Conservation (phyloP, 2,329 filamentous ascomycete species). For the Acrocalymma vagum region DNA sequence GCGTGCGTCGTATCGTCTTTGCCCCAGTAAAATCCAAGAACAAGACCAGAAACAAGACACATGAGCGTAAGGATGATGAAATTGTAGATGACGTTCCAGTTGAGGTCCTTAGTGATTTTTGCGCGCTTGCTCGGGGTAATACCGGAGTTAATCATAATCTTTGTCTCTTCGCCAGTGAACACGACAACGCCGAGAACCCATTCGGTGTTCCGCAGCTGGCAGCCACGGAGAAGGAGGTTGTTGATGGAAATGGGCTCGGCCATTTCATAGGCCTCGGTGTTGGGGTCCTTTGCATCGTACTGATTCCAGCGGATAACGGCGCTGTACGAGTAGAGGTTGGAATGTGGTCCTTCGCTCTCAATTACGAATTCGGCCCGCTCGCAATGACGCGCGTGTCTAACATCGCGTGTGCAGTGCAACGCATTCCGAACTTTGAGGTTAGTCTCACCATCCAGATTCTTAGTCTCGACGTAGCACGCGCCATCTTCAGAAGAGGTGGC, state of each 20-base stretch:
- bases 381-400: slow-evolving; percentile 91
- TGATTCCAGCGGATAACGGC: slow-evolving; percentile 90
- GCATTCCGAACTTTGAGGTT: slow-evolving; percentile 96
- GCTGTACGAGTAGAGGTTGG: slow-evolving; percentile 95
- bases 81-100: slow-evolving; percentile 98
- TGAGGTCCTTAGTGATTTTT: slow-evolving; percentile 89
- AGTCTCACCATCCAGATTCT: slow-evolving; percentile 97
- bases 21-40: slow-evolving; percentile 84
- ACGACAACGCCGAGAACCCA: slow-evolving; percentile 93
- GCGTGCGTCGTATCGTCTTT: slow-evolving; percentile 76
- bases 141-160: slow-evolving; percentile 99
- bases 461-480: slow-evolving; percentile 96
- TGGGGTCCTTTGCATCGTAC: slow-evolving; percentile 67
- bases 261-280: slow-evolving; percentile 76
- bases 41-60: slow-evolving; percentile 85
- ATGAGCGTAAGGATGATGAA: slow-evolving; percentile 89
- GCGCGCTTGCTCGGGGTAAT: slow-evolving; percentile 94
- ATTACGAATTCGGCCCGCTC: slow-evolving; percentile 87
- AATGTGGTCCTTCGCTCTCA: slow-evolving; percentile 89
- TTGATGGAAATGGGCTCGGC: slow-evolving; percentile 93
- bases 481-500: slow-evolving; percentile 94
- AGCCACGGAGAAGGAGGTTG: slow-evolving; percentile 92
- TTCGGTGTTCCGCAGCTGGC: slow-evolving; percentile 92
- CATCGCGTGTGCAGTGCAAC: slow-evolving; percentile 80
- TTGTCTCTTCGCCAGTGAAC: slow-evolving; percentile 95